Base-by-base conservation (phyloP, 352 stramenopile genomes). In the Pythium oligandrum region DNA sequence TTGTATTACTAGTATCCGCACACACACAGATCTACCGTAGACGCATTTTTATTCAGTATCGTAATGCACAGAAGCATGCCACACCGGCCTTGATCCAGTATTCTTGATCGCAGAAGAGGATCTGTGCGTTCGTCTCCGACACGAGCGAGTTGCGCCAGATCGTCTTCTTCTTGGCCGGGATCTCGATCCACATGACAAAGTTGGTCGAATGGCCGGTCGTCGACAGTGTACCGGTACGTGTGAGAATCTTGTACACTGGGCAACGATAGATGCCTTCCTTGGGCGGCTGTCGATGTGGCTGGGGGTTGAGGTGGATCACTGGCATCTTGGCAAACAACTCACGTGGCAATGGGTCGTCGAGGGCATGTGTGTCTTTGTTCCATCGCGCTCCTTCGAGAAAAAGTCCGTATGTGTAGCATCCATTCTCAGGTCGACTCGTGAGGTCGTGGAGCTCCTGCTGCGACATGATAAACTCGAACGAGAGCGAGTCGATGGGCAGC, bases 121-220 rank as follows among this genome's bases (percentile, higher is more conserved):
- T 49, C 55, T 76, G 66, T 10, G 70, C 80, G 53, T 90, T 90
- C 35, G 80, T 90, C 61, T 90, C 80, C 6, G 77, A 88, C 1
- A 90, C 80, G 10, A 90, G 65, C 34, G 57, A 73, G 38, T 75
- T 85, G 36, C 75, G 73, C 70, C 45, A 75, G 75, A 63, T 74
- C 59, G 56, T 83, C 78, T 65, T 59, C 47, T 88, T 85, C 59
- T 78, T 83, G 17, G 77, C 83, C 36, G 95, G 95, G 11, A 98
- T 81, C 49, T 98, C 93, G 58, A 98, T 96, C 95, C 94, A 98
- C 63, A 98, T 97, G 53, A 98, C 86, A 71, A 98, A 98, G 77
- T 98, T 98, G 31, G 95, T 98, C 36, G 86, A 97, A 65, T 98
- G 95, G 40, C 95, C 95, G 0, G 95, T 98, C 11, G 95, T 98